A percentile compares a stretch with the other conserved stretches of the same genome.
Evolutionary conservation across 345 rosid species (phyloP).

Genomic region (Citropsis articulata): DNA sequence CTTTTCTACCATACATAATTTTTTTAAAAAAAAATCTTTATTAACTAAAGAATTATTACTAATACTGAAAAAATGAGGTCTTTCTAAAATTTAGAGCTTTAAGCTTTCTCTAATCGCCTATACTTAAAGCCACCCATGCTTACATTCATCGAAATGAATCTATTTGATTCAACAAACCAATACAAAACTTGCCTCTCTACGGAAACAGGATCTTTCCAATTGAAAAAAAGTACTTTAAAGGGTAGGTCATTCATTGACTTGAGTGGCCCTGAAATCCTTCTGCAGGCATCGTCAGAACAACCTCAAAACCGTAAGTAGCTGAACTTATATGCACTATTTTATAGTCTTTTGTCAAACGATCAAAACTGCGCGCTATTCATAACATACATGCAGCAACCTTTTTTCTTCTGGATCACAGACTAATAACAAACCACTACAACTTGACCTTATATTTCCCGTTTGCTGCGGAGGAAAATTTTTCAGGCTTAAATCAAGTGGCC

Average conservation of each 20-base stretch:
- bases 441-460: slow-evolving; percentile 4
- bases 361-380: slow-evolving; percentile 5
- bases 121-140: too few relatives aligned
- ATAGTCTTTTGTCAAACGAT: neutral
- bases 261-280: slow-evolving; percentile 14
- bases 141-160: slow-evolving; percentile 15
- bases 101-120: too few relatives aligned
- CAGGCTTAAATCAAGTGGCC: neutral
- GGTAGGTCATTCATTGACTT: neutral
- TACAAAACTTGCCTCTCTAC: slow-evolving; percentile 1
- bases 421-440: neutral
- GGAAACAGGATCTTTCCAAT: slow-evolving; percentile 1
- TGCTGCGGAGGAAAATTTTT: too few relatives aligned
- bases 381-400: neutral
- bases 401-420: neutral
- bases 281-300: slow-evolving; percentile 11
- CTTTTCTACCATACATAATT: too few relatives aligned
- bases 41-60: too few relatives aligned
- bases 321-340: slow-evolving; percentile 18
- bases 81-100: too few relatives aligned
- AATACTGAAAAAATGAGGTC: too few relatives aligned
- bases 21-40: too few relatives aligned
- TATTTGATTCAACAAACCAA: slow-evolving; percentile 7
- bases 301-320: neutral
- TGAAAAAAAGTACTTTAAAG: neutral